Evolutionary conservation across 306 rosid genomes (phyloP), one percentile per base, ranked within the genome.

Genomic region (Albizia julibrissin): DNA sequence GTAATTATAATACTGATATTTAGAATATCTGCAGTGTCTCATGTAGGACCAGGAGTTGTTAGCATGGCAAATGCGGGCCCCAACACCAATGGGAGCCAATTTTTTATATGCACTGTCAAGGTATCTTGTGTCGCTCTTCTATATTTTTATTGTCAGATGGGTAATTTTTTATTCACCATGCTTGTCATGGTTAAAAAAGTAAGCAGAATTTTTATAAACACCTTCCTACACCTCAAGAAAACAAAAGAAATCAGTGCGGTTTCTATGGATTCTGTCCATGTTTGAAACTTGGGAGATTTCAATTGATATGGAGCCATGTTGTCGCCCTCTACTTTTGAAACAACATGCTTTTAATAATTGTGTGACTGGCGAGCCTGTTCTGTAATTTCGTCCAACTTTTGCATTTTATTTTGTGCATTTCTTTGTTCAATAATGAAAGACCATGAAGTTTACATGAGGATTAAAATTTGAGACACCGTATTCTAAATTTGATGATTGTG

Each of bases 21-120:
- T 76, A 43, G 67, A 76, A 66, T 75, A 58, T 85, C 81, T 83
- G 77, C 81, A 95, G 99, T 95, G 87, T 75, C 90, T 74, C 98
- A 93, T 78, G 77, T 84, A 64, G 97, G 99, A 75, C 93, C 98
- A 0, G 99, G 99, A 84, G 85, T 89, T 84, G 85, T 95, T 70
- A 95, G 99, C 91, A 95, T 95, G 99, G 98, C 99, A 75, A 95
- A 95, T 87, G 98, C 99, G 42, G 99, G 99, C 74, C 99, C 99
- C 72, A 93, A 95, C 83, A 93, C 98, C 56, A 95, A 95, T 59
- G 99, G 98, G 71, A 95, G 99, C 83, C 99, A 95, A 82, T 95
- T 95, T 86, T 95, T 95, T 83, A 92, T 93, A 76, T 95, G 98
- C 91, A 95, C 98, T 8, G 93, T 93, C 69, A 93, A 95, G 98